phyloP scores from a whole-genome alignment of 2,329 filamentous ascomycete genomes.

The Pestalotiopsis sp. region DNA sequence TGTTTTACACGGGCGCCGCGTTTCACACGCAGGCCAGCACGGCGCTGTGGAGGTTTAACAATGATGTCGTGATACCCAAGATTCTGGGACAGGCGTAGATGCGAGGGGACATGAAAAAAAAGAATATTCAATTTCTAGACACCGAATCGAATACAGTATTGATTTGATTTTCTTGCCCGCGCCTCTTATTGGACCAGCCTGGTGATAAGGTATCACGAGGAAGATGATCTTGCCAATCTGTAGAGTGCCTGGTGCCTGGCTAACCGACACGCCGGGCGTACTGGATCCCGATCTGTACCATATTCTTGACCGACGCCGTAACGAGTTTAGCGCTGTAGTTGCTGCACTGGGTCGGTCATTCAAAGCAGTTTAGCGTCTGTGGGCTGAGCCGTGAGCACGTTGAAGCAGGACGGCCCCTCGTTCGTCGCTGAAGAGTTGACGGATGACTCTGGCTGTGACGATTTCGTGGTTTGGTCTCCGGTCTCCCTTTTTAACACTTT shows the following conservation, averaged over 20 bases:
- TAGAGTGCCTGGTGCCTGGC: neutral
- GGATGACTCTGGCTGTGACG: neutral
- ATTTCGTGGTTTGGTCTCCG: too few relatives aligned
- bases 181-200: neutral
- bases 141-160: neutral
- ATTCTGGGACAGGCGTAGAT: neutral
- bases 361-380: conserved; percentile 28
- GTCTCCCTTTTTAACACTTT: neutral
- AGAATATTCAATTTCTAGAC: neutral
- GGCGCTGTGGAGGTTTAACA: neutral
- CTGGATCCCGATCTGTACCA: neutral
- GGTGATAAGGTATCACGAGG: neutral
- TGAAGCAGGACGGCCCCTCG: conserved; percentile 21
- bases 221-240: neutral
- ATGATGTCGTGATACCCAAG: neutral
- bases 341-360: conserved; percentile 29
- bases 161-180: neutral
- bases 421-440: neutral
- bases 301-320: conserved; percentile 26
- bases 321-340: conserved; percentile 21
- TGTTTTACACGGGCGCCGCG: conserved; percentile 4
- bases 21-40: conserved; percentile 3
- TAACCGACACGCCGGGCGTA: neutral
- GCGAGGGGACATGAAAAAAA: too few relatives aligned
- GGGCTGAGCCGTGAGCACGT: conserved; percentile 23